These are phyloP conservation scores for Fusarium chuoi DNA, from an alignment of 2,329 filamentous ascomycete genomes.

Conservation along the genomic window DNA sequence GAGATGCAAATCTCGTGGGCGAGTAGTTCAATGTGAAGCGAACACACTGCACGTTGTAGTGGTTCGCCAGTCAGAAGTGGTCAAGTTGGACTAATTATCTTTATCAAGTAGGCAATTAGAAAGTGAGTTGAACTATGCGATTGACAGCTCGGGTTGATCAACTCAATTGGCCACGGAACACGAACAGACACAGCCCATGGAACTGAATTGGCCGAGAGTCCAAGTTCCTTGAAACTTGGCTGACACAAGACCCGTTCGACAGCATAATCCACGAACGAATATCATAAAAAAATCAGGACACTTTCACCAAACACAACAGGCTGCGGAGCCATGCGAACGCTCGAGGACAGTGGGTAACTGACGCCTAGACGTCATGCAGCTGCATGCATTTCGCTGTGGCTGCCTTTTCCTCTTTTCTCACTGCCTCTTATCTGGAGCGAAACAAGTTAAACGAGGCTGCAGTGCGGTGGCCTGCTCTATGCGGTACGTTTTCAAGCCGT, in stretches of 20 bases:
- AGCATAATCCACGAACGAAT: conserved; percentile 1
- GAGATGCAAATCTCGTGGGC: conserved; percentile 28
- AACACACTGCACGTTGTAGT: conserved; percentile 15
- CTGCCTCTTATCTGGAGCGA: conserved; percentile 6
- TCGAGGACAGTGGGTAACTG: background rate
- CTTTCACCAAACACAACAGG: conserved; percentile 16
- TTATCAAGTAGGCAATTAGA: background rate
- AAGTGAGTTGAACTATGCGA: background rate
- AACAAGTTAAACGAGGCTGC: conserved; percentile 37
- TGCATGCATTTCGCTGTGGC: conserved; percentile 17
- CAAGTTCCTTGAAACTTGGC: conserved; percentile 27
- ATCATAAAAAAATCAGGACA: conserved; percentile 13
- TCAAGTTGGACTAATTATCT: background rate
- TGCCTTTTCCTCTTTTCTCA: conserved; percentile 11
- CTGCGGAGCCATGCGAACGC: conserved; percentile 20
- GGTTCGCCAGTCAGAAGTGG: conserved; percentile 21
- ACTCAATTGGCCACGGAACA: conserved; percentile 26
- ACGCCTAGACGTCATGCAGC: conserved; percentile 28
- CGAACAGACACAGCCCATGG: background rate
- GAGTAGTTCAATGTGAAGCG: conserved; percentile 43
- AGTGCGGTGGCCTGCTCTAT: conserved; percentile 17
- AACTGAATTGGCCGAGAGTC: conserved; percentile 7
- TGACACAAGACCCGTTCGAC: conserved; percentile 10
- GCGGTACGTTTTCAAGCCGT: conserved; percentile 7
- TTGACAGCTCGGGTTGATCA: background rate